These are phyloP conservation scores for Lentinus brumalis DNA, from an alignment of 768 basidiomycete genomes.

Conservation along the genomic window DNA sequence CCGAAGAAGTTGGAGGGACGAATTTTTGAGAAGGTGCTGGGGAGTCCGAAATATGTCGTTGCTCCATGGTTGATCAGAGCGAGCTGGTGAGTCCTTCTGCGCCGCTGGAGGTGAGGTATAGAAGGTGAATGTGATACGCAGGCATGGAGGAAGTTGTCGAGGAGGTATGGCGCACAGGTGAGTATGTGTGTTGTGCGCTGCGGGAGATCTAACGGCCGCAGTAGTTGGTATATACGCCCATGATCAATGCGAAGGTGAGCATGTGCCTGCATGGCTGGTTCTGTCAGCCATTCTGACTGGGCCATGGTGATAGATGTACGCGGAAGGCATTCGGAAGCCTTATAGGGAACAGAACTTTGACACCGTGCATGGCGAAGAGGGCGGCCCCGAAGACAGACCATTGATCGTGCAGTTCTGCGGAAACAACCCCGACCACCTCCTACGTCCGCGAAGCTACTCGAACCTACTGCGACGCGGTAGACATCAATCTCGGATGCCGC, in stretches of 20 bases:
- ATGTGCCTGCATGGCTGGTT: not conserved
- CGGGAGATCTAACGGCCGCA: not conserved
- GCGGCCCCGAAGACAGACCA: constrained; percentile 75
- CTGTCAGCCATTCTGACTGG: not conserved
- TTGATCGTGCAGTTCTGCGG: constrained; percentile 94
- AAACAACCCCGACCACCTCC: constrained; percentile 79
- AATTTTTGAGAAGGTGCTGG: constrained; percentile 81
- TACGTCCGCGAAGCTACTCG: constrained; percentile 79
- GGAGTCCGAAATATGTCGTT: constrained; percentile 86
- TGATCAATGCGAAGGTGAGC: constrained; percentile 91
- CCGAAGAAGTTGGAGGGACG: constrained; percentile 64
- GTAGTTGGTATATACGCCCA: constrained; percentile 91
- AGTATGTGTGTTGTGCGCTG: constrained; percentile 17
- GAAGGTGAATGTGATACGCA: constrained; percentile 33
- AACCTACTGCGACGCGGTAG: constrained; percentile 88
- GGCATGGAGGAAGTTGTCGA: constrained; percentile 88
- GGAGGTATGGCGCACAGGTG: constrained; percentile 82
- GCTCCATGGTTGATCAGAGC: constrained; percentile 98
- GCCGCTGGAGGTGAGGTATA: not conserved
- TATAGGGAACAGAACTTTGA: constrained; percentile 72
- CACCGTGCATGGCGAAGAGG: constrained; percentile 77
- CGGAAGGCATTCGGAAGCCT: constrained; percentile 48
- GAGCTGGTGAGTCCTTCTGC: constrained; percentile 70
- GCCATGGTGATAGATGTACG: constrained; percentile 55
- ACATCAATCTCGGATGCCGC: constrained; percentile 93